Conservation (phyloP, 2,329 filamentous ascomycete genomes). For the Dactylellina drechsleri region DNA sequence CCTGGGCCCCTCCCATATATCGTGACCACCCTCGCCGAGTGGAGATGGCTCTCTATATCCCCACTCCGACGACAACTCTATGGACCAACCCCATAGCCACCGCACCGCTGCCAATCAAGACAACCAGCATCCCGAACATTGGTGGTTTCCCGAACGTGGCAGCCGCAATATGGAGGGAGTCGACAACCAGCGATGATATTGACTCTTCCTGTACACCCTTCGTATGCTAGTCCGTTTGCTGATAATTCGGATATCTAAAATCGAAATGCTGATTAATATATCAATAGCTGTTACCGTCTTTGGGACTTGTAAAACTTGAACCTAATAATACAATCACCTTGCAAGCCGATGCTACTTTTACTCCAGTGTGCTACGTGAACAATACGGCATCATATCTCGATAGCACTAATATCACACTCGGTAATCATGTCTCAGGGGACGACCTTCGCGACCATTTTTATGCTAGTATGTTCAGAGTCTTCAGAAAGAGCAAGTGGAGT, state of each 20-base stretch:
- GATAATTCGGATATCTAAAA: neutral
- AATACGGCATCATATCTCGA: slow-evolving; percentile 62
- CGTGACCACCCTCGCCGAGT: slow-evolving; percentile 37
- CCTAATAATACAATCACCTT: slow-evolving; percentile 70
- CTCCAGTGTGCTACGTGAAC: slow-evolving; percentile 67
- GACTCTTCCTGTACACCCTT: slow-evolving; percentile 56
- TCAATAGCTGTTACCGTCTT: slow-evolving; percentile 62
- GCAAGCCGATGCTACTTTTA: slow-evolving; percentile 70
- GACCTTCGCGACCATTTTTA: slow-evolving; percentile 89
- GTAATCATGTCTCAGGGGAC: slow-evolving; percentile 65
- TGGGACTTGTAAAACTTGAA: slow-evolving; percentile 66
- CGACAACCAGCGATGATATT: slow-evolving; percentile 30
- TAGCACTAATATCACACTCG: slow-evolving; percentile 59
- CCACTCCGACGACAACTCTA: slow-evolving; percentile 30
- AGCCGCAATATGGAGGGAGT: slow-evolving; percentile 50
- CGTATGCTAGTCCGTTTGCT: slow-evolving; percentile 21
- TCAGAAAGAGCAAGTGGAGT: no score
- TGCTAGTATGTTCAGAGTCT: slow-evolving; percentile 68
- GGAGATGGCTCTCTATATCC: slow-evolving; percentile 42
- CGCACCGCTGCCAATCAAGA: slow-evolving; percentile 12
- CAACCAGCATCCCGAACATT: slow-evolving; percentile 8
- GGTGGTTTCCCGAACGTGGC: slow-evolving; percentile 11
- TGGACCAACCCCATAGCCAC: slow-evolving; percentile 23
- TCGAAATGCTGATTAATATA: neutral
- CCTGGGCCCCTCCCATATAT: slow-evolving; percentile 50